A percentile compares a stretch with the other conserved stretches of the same genome.
Evolutionary conservation across 805 yeast species (phyloP).

Genomic region (Nakazawaea ernobii): DNA sequence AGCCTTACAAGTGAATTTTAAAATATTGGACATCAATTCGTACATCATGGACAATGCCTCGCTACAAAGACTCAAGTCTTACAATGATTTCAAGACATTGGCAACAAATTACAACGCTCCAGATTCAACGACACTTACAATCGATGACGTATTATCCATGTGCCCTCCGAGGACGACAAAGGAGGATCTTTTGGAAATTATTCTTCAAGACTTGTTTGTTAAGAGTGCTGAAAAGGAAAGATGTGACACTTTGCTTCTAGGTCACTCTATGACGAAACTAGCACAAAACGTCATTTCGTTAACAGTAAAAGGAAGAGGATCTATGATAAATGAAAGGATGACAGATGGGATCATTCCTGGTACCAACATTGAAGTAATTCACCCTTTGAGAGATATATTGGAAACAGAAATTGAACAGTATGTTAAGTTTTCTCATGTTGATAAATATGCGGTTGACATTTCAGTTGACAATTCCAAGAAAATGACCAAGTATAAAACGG

Average conservation of each 20-base stretch:
- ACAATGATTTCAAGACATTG: slow-evolving; percentile 22
- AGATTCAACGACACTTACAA: slow-evolving; percentile 10
- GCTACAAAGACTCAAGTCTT: slow-evolving; percentile 27
- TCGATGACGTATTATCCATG: slow-evolving; percentile 30
- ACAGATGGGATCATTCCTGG: slow-evolving; percentile 35
- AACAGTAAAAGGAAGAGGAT: slow-evolving; percentile 85
- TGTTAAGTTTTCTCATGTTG: slow-evolving; percentile 34
- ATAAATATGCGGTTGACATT: slow-evolving; percentile 16
- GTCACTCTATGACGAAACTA: slow-evolving; percentile 75
- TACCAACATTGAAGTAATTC: slow-evolving; percentile 40
- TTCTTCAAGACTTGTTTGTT: slow-evolving; percentile 41
- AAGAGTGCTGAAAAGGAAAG: slow-evolving; percentile 37
- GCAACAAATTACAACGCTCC: slow-evolving; percentile 6
- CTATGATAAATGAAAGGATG: slow-evolving; percentile 47
- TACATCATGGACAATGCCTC: slow-evolving; percentile 28
- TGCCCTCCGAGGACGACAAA: slow-evolving; percentile 52
- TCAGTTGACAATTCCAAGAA: slow-evolving; percentile 24
- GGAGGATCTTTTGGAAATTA: slow-evolving; percentile 52
- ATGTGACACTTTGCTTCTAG: slow-evolving; percentile 59
- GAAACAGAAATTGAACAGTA: slow-evolving; percentile 62
- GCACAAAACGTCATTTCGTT: slow-evolving; percentile 77
- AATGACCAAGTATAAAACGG: slow-evolving; percentile 68
- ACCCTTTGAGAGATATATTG: slow-evolving; percentile 75
- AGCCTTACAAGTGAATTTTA: slow-evolving; percentile 30
- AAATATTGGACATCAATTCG: slow-evolving; percentile 34